These are phyloP conservation scores for Didymellaceae sp. DNA, from an alignment of 2,329 filamentous ascomycete species.

Conservation along the genomic window DNA sequence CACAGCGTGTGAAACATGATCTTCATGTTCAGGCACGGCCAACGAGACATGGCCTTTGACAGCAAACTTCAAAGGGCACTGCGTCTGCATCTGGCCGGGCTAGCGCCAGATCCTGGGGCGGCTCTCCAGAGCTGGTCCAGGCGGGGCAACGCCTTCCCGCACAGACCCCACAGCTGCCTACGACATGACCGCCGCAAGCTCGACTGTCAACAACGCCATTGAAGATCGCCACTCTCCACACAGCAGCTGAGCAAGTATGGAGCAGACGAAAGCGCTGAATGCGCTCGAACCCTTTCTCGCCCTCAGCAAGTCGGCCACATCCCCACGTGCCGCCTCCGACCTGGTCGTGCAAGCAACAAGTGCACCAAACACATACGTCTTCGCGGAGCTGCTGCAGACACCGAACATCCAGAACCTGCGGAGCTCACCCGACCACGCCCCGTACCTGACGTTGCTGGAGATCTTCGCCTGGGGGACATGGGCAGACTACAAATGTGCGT, in stretches of 20 bases:
- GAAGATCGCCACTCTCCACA: not conserved
- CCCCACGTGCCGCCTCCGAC: conserved; percentile 83
- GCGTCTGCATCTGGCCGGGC: not conserved
- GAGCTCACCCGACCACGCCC: conserved; percentile 66
- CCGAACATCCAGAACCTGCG: conserved; percentile 78
- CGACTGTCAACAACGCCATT: not conserved
- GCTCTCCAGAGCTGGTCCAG: not conserved
- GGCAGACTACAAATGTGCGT: conserved; percentile 70
- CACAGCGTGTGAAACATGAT: conserved; percentile 9
- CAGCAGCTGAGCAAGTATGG: conserved; percentile 63
- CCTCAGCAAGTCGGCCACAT: conserved; percentile 83
- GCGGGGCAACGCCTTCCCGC: conserved; percentile 8
- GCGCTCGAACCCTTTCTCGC: conserved; percentile 83
- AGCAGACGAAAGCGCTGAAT: conserved; percentile 69
- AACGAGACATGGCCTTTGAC: conserved; percentile 6
- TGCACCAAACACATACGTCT: conserved; percentile 88
- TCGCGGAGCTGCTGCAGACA: conserved; percentile 87
- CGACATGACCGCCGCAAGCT: conserved; percentile 8
- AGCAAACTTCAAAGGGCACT: not conserved
- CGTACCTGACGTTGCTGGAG: conserved; percentile 74
- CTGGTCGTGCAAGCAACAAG: conserved; percentile 87
- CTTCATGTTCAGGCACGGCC: not conserved
- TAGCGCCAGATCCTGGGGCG: conserved; percentile 8
- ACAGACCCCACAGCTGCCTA: conserved; percentile 28
- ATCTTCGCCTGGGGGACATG: conserved; percentile 95